Percentiles rank a stretch among this genome's conserved stretches.
Evolutionary conservation across 306 rosid genomes (phyloP).

Genomic region (Fragaria nilgerrensis): DNA sequence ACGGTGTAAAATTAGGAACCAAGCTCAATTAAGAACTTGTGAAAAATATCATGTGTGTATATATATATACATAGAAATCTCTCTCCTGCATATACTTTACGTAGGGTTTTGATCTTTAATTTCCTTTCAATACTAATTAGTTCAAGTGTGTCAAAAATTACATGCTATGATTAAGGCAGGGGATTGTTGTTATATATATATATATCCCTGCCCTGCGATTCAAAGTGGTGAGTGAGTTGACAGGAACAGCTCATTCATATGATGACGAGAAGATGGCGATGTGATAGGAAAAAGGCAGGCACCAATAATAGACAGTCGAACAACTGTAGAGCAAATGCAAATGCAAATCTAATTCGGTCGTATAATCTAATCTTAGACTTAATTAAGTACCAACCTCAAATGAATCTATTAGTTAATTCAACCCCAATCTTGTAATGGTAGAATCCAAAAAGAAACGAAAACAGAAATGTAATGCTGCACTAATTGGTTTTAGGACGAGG

Average conservation of each 20-base stretch:
- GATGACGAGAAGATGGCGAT: slow-evolving; percentile 57
- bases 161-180: neutral
- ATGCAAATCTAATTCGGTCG: neutral
- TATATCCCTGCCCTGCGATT: neutral
- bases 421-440: neutral
- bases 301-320: slow-evolving; percentile 49
- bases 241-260: slow-evolving; percentile 77
- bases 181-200: neutral
- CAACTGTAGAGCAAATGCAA: slow-evolving; percentile 21
- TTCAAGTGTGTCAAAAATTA: neutral
- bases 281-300: slow-evolving; percentile 50
- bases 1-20: no score
- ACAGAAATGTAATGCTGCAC: neutral
- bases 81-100: no score
- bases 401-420: neutral
- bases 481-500: slow-evolving; percentile 12
- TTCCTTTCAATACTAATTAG: neutral
- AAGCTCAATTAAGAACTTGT: no score
- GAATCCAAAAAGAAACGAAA: neutral
- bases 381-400: neutral
- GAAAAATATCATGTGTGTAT: no score
- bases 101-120: no score
- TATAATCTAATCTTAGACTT: neutral
- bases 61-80: no score
- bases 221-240: slow-evolving; percentile 39